A percentile compares a stretch with the other conserved stretches of the same genome.
These are phyloP conservation scores for Trametes versicolor DNA, from an alignment of 1,284 basidiomycete genomes.

Conservation along the genomic window DNA sequence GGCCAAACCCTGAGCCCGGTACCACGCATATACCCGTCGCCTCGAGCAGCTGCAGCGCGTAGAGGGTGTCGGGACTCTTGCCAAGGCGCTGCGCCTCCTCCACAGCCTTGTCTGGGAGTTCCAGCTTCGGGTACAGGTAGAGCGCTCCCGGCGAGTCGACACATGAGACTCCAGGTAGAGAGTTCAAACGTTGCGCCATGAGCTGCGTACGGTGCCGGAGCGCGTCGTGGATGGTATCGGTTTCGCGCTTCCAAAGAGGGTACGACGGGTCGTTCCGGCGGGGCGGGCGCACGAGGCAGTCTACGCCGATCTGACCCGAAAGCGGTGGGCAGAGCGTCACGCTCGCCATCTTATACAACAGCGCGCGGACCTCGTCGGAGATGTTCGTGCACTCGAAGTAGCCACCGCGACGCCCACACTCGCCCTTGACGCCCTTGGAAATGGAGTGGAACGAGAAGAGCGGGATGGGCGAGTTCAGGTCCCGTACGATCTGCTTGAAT, in stretches of 20 bases:
- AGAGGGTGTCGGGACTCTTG: conserved; percentile 89
- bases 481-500: conserved; percentile 88
- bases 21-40: conserved; percentile 94
- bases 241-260: conserved; percentile 83
- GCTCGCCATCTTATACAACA: conserved; percentile 95
- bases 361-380: conserved; percentile 75
- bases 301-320: conserved; percentile 91
- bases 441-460: conserved; percentile 96
- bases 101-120: conserved; percentile 76
- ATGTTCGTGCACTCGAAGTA: conserved; percentile 94
- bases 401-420: conserved; percentile 93
- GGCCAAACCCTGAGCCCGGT: conserved; percentile 92
- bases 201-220: conserved; percentile 76
- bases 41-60: conserved; percentile 85
- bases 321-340: conserved; percentile 91
- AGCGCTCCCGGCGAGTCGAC: conserved; percentile 91
- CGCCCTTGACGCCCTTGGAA: conserved; percentile 93
- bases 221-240: conserved; percentile 78
- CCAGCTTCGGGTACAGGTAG: conserved; percentile 86
- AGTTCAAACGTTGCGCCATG: conserved; percentile 83
- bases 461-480: conserved; percentile 71
- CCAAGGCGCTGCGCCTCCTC: conserved; percentile 76
- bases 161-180: conserved; percentile 84
- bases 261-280: conserved; percentile 80
- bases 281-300: conserved; percentile 90